These are phyloP conservation scores for Macrophomina tecta DNA, from an alignment of 2,329 filamentous ascomycete species.

Conservation along the genomic window DNA sequence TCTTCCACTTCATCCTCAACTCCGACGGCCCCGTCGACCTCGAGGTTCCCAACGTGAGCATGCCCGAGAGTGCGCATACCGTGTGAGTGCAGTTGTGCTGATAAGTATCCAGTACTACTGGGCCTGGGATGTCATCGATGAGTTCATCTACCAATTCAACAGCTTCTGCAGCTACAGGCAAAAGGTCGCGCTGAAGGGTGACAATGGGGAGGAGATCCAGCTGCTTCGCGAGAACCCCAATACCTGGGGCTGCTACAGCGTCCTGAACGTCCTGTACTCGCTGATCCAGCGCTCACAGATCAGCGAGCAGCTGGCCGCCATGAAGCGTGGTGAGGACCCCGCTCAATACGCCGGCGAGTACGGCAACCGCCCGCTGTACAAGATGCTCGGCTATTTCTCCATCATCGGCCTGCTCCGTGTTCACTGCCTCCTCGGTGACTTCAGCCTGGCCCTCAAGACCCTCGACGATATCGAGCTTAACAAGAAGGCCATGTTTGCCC, in stretches of 20 bases:
- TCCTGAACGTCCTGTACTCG: slow-evolving; percentile 98
- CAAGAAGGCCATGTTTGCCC: slow-evolving; percentile 99
- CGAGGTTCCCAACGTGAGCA: slow-evolving; percentile 89
- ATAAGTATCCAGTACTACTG: slow-evolving; percentile 78
- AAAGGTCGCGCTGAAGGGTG: slow-evolving; percentile 79
- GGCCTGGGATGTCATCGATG: slow-evolving; percentile 99
- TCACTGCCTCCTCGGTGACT: slow-evolving; percentile 95
- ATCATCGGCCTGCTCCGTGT: slow-evolving; percentile 97
- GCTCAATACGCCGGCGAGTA: slow-evolving; percentile 91
- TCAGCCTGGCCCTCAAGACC: slow-evolving; percentile 97
- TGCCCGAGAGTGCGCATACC: not conserved
- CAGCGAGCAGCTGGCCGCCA: slow-evolving; percentile 92
- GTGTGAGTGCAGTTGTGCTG: slow-evolving; percentile 28
- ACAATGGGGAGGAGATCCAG: slow-evolving; percentile 91
- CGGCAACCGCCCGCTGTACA: slow-evolving; percentile 90
- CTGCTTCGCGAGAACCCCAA: slow-evolving; percentile 95
- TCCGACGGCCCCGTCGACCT: slow-evolving; percentile 98
- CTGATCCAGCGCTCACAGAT: slow-evolving; percentile 98
- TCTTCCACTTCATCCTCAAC: slow-evolving; percentile 99
- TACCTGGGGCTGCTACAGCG: slow-evolving; percentile 99
- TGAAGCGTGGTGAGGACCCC: slow-evolving; percentile 92
- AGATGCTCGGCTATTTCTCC: slow-evolving; percentile 99
- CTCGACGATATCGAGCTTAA: slow-evolving; percentile 99
- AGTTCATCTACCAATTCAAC: slow-evolving; percentile 99
- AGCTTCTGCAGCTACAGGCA: slow-evolving; percentile 98